Percentiles rank a stretch among this genome's conserved stretches.
Evolutionary conservation across 2,329 filamentous ascomycete genomes (phyloP).

Genomic region (Colletotrichum eremochloae): DNA sequence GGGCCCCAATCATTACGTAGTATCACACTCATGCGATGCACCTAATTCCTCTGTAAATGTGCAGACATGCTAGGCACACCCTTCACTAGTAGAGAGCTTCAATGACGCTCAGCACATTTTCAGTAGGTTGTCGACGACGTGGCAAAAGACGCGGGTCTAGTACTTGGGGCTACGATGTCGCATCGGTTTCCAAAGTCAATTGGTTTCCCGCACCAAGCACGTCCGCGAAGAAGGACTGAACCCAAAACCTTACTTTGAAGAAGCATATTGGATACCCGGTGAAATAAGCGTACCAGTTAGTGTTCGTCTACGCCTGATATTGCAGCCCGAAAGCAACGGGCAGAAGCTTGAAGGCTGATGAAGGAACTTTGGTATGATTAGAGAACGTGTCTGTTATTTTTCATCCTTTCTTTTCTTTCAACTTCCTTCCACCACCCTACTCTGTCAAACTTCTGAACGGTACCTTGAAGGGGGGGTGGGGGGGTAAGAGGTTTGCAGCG

Average conservation of each 20-base stretch:
- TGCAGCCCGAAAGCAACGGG: neutral
- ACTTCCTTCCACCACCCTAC: neutral
- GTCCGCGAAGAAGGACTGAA: too few species aligned
- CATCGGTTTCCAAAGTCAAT: neutral
- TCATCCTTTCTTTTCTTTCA: neutral
- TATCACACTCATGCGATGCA: neutral
- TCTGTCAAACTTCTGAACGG: neutral
- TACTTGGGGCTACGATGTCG: neutral
- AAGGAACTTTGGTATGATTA: neutral
- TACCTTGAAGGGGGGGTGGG: neutral
- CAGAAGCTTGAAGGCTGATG: neutral
- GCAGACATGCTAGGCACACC: neutral
- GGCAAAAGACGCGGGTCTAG: neutral
- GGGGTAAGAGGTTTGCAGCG: neutral
- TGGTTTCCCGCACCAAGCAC: too few species aligned
- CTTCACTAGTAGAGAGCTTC: neutral
- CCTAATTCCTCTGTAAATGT: neutral
- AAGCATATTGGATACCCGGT: neutral
- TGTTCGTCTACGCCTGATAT: neutral
- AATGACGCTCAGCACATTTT: neutral
- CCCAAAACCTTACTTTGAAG: neutral
- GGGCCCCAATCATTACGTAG: neutral
- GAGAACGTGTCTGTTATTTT: neutral
- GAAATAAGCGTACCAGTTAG: too few species aligned
- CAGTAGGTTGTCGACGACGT: too few species aligned